phyloP scores from a whole-genome alignment of 2,329 filamentous ascomycete genomes.

The Sphaceloma murrayae region DNA sequence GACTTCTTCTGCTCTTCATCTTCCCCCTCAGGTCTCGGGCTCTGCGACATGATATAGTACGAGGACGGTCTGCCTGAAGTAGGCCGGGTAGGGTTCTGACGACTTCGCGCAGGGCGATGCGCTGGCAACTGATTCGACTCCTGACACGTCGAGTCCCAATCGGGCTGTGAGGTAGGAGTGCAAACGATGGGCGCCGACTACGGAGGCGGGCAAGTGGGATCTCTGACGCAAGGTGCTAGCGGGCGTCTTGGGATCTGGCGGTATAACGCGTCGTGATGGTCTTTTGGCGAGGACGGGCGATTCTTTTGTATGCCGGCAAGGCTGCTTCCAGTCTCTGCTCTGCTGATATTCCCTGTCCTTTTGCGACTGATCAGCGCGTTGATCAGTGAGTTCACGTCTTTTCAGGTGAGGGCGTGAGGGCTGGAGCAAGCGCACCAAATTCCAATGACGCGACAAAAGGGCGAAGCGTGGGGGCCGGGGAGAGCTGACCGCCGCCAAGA shows the following conservation, averaged over 20 bases:
- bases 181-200: slow-evolving; percentile 13
- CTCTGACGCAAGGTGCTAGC: slow-evolving; percentile 18
- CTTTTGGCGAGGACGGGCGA: too few species aligned
- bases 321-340: not conserved
- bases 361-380: not conserved
- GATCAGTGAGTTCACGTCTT: not conserved
- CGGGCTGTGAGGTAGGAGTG: not conserved
- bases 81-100: slow-evolving; percentile 64
- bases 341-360: not conserved
- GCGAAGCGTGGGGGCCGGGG: not conserved
- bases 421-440: slow-evolving; percentile 4
- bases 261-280: slow-evolving; percentile 16
- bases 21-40: slow-evolving; percentile 77
- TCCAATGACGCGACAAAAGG: slow-evolving; percentile 5
- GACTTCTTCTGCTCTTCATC: slow-evolving; percentile 55
- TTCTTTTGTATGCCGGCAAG: too few species aligned
- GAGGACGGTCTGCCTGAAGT: slow-evolving; percentile 24
- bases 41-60: slow-evolving; percentile 16
- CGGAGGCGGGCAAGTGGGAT: slow-evolving; percentile 7
- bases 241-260: slow-evolving; percentile 2
- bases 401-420: not conserved
- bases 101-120: slow-evolving; percentile 18
- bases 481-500: slow-evolving; percentile 6
- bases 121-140: slow-evolving; percentile 27
- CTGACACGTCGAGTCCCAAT: not conserved